Evolutionary conservation across 495 filamentous ascomycete species (phyloP).

Genomic region (Xylaria grammica): DNA sequence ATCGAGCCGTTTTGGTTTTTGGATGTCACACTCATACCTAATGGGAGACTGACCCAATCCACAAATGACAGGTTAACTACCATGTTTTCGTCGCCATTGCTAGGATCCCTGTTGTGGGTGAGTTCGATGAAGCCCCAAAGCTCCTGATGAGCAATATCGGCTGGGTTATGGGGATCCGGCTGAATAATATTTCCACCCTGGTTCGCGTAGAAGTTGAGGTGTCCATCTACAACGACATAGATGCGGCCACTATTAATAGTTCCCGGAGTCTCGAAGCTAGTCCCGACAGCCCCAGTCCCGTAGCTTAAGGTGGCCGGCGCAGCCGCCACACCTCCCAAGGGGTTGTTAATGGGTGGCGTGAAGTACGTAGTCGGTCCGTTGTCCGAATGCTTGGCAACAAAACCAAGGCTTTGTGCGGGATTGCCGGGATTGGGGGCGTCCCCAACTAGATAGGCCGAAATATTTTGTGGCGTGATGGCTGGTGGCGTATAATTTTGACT

Average conservation of each 20-base stretch:
- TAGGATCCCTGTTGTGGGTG: constrained; percentile 36
- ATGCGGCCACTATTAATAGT: constrained; percentile 15
- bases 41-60: constrained; percentile 47
- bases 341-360: neutral
- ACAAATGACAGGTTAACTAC: constrained; percentile 49
- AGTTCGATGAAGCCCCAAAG: constrained; percentile 51
- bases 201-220: constrained; percentile 13
- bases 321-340: neutral
- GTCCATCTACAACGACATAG: constrained; percentile 7
- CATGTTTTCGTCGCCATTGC: constrained; percentile 31
- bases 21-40: constrained; percentile 39
- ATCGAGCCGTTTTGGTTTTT: constrained; percentile 32
- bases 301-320: neutral
- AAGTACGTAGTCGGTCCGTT: constrained; percentile 9
- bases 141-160: constrained; percentile 61
- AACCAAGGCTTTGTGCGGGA: neutral
- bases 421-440: neutral
- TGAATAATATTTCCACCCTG: constrained; percentile 1
- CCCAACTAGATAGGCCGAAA: constrained; percentile 16
- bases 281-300: neutral
- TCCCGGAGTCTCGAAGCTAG: constrained; percentile 13
- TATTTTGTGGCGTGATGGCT: neutral
- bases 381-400: constrained; percentile 12
- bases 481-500: neutral
- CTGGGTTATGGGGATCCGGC: constrained; percentile 46